These are phyloP conservation scores for Nidularia pulvinata DNA, from an alignment of 768 basidiomycete genomes.

Conservation along the genomic window DNA sequence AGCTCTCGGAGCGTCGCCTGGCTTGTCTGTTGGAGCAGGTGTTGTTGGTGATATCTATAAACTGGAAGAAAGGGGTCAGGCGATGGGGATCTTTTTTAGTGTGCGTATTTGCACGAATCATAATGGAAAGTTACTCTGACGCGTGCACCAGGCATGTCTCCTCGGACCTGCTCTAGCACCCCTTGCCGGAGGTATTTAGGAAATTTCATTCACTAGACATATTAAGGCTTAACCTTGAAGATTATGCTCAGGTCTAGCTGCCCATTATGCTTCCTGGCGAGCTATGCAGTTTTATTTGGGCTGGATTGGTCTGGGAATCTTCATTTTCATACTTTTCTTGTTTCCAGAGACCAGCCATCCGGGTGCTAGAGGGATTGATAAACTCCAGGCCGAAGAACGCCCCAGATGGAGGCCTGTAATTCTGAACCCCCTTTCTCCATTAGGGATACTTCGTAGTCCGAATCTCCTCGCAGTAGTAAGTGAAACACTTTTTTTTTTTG, in stretches of 20 bases:
- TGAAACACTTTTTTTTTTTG: constrained; percentile 2
- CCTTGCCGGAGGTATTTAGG: constrained; percentile 44
- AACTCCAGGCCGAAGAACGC: constrained; percentile 16
- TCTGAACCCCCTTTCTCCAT: constrained; percentile 57
- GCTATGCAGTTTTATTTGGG: constrained; percentile 50
- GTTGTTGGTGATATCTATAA: constrained; percentile 69
- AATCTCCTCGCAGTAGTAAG: constrained; percentile 55
- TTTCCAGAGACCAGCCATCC: constrained; percentile 76
- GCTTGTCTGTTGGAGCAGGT: constrained; percentile 53
- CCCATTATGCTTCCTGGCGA: constrained; percentile 70
- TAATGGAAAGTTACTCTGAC: not conserved
- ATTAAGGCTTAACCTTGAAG: no score
- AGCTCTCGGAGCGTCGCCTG: constrained; percentile 61
- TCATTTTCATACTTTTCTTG: constrained; percentile 35
- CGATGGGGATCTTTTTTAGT: constrained; percentile 58
- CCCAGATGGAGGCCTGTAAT: constrained; percentile 30
- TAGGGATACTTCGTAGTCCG: constrained; percentile 55
- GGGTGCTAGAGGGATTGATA: constrained; percentile 52
- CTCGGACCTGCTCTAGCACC: constrained; percentile 67
- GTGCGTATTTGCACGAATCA: constrained; percentile 22
- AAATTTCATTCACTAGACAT: not conserved
- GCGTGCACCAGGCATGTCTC: constrained; percentile 39
- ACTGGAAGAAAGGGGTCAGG: constrained; percentile 58
- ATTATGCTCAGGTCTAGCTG: constrained; percentile 33
- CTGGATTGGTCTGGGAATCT: constrained; percentile 30